phyloP scores from a whole-genome alignment of 2,329 filamentous ascomycete genomes.

The Colletotrichum orchidophilum region DNA sequence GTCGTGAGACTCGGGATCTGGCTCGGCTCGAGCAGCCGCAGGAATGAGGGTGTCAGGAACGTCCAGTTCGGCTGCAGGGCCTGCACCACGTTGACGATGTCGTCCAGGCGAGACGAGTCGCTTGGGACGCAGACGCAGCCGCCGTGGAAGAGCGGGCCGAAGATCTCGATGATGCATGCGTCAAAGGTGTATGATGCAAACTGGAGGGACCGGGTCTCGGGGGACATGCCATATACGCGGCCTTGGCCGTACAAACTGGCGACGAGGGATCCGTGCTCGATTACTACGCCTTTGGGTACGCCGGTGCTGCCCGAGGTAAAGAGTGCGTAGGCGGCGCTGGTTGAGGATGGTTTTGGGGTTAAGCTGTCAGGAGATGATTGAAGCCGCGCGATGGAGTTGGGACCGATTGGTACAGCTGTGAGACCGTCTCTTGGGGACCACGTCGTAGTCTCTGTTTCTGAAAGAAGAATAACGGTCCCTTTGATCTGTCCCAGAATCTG shows the following conservation, averaged over 20 bases:
- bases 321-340: conserved; percentile 49
- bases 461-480: conserved; percentile 9
- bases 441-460: not conserved
- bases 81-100: conserved; percentile 59
- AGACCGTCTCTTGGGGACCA: not conserved
- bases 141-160: conserved; percentile 62
- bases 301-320: conserved; percentile 65
- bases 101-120: conserved; percentile 56
- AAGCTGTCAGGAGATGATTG: not conserved
- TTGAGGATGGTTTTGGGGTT: not conserved
- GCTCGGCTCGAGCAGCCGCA: not conserved
- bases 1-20: not conserved
- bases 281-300: conserved; percentile 49
- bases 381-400: not conserved
- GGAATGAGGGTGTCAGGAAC: conserved; percentile 59
- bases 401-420: not conserved
- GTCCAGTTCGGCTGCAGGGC: conserved; percentile 59
- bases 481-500: conserved; percentile 23
- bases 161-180: conserved; percentile 58
- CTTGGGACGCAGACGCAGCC: conserved; percentile 68
- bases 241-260: not conserved
- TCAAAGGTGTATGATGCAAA: conserved; percentile 64
- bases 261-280: conserved; percentile 26
- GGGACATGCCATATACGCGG: not conserved
- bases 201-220: conserved; percentile 40